phyloP scores from a whole-genome alignment of 257 asterid species.

The Linaria vulgaris region DNA sequence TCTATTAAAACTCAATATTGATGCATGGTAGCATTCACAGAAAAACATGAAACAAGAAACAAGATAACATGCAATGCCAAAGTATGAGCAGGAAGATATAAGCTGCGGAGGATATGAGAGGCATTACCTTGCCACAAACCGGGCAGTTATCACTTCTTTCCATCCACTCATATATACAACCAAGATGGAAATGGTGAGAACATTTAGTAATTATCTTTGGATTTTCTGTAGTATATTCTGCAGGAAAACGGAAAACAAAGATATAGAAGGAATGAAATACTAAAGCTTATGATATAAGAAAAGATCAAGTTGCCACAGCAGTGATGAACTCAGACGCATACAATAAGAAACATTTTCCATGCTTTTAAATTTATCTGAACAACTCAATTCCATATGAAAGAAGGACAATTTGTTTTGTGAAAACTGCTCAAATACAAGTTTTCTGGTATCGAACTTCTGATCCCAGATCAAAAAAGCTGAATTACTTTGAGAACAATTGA shows the following conservation, averaged over 20 bases:
- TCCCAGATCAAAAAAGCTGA: constrained; percentile 1
- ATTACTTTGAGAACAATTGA: background rate
- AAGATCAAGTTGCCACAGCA: constrained; percentile 5
- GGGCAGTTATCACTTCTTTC: constrained; percentile 73
- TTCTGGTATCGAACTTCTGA: background rate
- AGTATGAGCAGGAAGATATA: background rate
- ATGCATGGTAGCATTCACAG: constrained; percentile 6
- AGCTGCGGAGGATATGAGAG: constrained; percentile 6
- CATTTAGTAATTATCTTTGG: constrained; percentile 59
- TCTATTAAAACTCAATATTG: background rate
- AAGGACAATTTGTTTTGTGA: too few species aligned
- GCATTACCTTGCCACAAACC: constrained; percentile 58
- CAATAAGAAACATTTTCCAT: constrained; percentile 4
- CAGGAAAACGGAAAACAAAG: constrained; percentile 31
- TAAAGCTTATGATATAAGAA: background rate
- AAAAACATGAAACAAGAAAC: too few species aligned
- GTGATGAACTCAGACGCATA: constrained; percentile 3
- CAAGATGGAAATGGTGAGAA: constrained; percentile 69
- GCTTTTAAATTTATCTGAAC: background rate
- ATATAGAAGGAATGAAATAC: constrained; percentile 18
- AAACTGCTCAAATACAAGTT: background rate
- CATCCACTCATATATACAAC: constrained; percentile 76
- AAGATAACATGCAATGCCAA: background rate
- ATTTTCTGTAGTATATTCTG: constrained; percentile 60
- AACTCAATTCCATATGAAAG: too few species aligned